A percentile compares a stretch with the other conserved stretches of the same genome.
phyloP scores from a whole-genome alignment of 2,329 filamentous ascomycete species.

The Fusarium solani-melongenae region DNA sequence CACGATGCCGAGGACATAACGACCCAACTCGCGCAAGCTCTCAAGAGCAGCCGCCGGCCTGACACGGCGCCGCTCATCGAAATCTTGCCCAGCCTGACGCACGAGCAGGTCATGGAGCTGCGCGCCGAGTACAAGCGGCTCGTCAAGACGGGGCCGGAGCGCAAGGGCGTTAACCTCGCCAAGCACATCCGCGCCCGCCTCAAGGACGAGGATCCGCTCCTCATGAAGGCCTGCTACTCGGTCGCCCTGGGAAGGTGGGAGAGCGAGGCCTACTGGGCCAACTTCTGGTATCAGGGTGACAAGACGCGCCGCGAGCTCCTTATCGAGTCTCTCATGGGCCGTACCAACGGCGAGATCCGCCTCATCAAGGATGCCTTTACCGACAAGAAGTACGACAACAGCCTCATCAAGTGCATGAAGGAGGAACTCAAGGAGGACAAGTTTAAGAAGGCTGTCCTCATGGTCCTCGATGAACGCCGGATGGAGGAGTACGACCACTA shows the following conservation, averaged over 20 bases:
- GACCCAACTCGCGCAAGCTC: slow-evolving; percentile 77
- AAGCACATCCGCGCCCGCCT: slow-evolving; percentile 84
- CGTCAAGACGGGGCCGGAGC: slow-evolving; percentile 79
- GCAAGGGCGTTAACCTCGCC: slow-evolving; percentile 84
- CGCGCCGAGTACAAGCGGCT: slow-evolving; percentile 91
- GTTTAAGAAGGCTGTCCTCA: slow-evolving; percentile 88
- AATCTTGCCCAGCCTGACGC: slow-evolving; percentile 84
- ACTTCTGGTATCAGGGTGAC: slow-evolving; percentile 95
- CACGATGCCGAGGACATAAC: slow-evolving; percentile 88
- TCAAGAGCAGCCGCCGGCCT: slow-evolving; percentile 73
- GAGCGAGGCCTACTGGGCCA: slow-evolving; percentile 96
- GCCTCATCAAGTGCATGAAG: slow-evolving; percentile 85
- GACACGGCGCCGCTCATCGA: slow-evolving; percentile 80
- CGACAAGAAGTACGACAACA: slow-evolving; percentile 91
- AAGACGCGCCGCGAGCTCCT: slow-evolving; percentile 87
- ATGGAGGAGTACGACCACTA: slow-evolving; percentile 83
- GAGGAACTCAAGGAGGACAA: slow-evolving; percentile 95
- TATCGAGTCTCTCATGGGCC: slow-evolving; percentile 92
- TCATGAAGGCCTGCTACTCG: slow-evolving; percentile 93
- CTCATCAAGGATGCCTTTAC: slow-evolving; percentile 89
- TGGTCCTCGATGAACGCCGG: slow-evolving; percentile 82
- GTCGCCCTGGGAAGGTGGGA: slow-evolving; percentile 92
- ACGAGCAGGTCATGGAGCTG: slow-evolving; percentile 88
- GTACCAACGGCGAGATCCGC: slow-evolving; percentile 86
- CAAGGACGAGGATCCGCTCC: slow-evolving; percentile 77